Evolutionary conservation across 2,329 filamentous ascomycete genomes (phyloP).

Genomic region (Colletotrichum lindemuthianum): DNA sequence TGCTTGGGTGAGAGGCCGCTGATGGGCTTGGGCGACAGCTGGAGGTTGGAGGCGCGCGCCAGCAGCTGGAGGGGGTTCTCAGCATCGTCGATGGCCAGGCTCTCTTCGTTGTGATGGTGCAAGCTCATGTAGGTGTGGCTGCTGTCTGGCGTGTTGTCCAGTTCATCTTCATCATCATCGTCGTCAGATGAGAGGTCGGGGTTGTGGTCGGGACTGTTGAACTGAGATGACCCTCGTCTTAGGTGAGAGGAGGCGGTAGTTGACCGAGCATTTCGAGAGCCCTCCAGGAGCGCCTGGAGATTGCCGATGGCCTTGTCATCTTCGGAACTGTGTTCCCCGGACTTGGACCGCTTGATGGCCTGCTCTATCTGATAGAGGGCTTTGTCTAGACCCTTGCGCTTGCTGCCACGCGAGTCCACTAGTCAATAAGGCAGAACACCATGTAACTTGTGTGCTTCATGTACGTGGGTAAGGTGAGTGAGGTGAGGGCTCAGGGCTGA

Average conservation of each 20-base stretch:
- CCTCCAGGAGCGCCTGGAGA: constrained; percentile 52
- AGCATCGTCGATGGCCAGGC: constrained; percentile 74
- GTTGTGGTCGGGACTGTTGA: constrained; percentile 39
- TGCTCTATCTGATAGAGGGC: constrained; percentile 79
- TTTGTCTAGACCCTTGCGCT: constrained; percentile 78
- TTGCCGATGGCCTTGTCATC: constrained; percentile 58
- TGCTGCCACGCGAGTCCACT: constrained; percentile 56
- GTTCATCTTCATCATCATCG: constrained; percentile 43
- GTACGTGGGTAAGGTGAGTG: not conserved
- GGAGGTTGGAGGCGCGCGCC: constrained; percentile 76
- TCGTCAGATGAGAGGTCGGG: constrained; percentile 47
- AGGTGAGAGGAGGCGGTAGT: constrained; percentile 37
- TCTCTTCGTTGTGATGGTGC: constrained; percentile 53
- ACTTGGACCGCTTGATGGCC: constrained; percentile 67
- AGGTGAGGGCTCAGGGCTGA: not conserved
- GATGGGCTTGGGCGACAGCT: constrained; percentile 56
- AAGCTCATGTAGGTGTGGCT: constrained; percentile 37
- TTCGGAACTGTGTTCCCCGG: constrained; percentile 54
- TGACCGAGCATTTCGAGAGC: constrained; percentile 34
- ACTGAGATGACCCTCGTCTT: constrained; percentile 30
- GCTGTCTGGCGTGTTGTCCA: constrained; percentile 41
- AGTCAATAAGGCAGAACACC: constrained; percentile 24
- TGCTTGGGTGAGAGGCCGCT: constrained; percentile 37
- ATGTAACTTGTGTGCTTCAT: not conserved
- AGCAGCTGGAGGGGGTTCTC: constrained; percentile 80